Base-by-base conservation (phyloP, 495 filamentous ascomycete genomes). In the Sordaria brevicollis region DNA sequence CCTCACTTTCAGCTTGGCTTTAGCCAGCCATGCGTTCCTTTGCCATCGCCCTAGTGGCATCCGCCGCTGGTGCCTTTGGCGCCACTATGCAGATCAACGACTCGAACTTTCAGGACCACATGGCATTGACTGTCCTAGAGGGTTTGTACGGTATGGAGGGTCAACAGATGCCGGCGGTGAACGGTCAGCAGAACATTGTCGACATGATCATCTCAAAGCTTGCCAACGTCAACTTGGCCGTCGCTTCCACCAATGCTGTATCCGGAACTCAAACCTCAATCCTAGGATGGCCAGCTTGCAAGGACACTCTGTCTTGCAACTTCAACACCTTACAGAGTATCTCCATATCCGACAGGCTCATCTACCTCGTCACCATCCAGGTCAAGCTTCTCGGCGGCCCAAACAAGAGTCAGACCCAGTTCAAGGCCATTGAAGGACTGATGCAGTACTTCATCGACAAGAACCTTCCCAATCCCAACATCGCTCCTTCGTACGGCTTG, bases 381-480 rank as follows among this genome's bases (percentile, higher is more conserved):
- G 25, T 31, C 49, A 62, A 62, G 11, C 49, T 62, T 31, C 49
- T 62, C 49, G 25, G 49, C 13, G 49, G 49, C 13, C 49, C 13
- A 62, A 62, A 62, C 67, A 57, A 62, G 8, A 33, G 21, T 31
- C 25, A 29, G 15, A 49, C 41, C 39, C 67, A 57, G 38, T 68
- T 54, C 38, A 35, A 35, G 38, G 37, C 38, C 13, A 17, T 21
- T 19, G 38, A 36, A 49, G 67, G 41, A 6, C 41, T 68, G 5
- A 29, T 57, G 9, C 67, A 68, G n/a, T 68, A 57, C 67, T 68
- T 68, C n/a, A 68, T 68, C 41, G 67, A 36, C 39, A 68, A 68
- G 33, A 49, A 34, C 21, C 17, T 65, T 17, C 33, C 29, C 29
- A 15, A n/a, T 31, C 41, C 41, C 25, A 62, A 62, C 29, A 29